Base-by-base conservation (phyloP, 208 protist species). In the Spongospora subterranea region DNA sequence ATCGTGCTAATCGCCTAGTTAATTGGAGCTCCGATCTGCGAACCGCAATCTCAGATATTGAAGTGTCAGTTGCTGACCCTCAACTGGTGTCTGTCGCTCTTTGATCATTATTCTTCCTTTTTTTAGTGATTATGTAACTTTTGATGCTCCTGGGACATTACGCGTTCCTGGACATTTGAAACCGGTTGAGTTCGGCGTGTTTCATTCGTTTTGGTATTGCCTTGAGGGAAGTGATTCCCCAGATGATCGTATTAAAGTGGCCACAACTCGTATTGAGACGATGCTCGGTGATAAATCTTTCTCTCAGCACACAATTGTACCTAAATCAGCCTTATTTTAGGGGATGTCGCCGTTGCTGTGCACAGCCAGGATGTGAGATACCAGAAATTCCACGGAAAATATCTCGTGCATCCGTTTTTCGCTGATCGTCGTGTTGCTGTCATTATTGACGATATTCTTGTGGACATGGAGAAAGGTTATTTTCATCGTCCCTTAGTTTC, bases 31-130 rank as follows among this genome's bases (percentile, higher is more conserved):
- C 97, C 92, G 89, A 95, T 41, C 95, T 99, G 43, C 96, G 99
- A 93, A 99, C 98, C 60, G 99, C 98, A 82, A 99, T 99, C 92
- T 99, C 98, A 35, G 98, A 99, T 93, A 96, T 99, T 13, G 98
- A 99, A 96, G 98, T 99, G 24, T 96, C 98, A 76, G 97, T n/a
- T n/a, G n/a, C n/a, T 29, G 98, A 89, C 93, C 94, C 0, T 96
- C 98, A 0, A 77, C 38, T 43, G 32, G 90, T 29, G 39, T 32
- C 24, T 41, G 17, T 76, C 32, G 24, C n/a, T 41, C 89, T 39
- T n/a, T 71, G n/a, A n/a, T n/a, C n/a, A n/a, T n/a, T 53, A 46
- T 92, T 0, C 6, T 40, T 20, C 0, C 46, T 0, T 45, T 24
- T 92, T 53, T 35, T 24, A 91, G 66, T n/a, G 91, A 92, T 39